These are phyloP conservation scores for Gossypium ekmanianum DNA, from an alignment of 345 rosid genomes.

Conservation along the genomic window DNA sequence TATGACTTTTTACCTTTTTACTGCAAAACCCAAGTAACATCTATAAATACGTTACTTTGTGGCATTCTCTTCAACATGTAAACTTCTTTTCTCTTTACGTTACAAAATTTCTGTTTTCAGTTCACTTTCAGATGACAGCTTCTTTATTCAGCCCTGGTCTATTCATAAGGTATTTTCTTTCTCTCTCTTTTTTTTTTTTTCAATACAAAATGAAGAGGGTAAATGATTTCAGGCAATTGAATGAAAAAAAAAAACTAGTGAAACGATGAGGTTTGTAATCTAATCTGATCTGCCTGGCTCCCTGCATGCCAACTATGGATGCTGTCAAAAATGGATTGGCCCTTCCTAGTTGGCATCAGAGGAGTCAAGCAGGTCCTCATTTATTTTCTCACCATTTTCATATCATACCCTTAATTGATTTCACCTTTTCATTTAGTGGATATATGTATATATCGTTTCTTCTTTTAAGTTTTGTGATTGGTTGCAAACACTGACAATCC, in stretches of 20 bases:
- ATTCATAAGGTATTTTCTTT: neutral
- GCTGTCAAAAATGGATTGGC: constrained; percentile 3
- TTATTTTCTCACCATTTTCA: neutral
- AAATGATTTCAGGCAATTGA: neutral
- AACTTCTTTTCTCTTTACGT: neutral
- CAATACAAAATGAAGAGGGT: neutral
- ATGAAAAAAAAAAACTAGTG: neutral
- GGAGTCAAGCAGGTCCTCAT: constrained; percentile 17
- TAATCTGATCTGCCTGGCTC: constrained; percentile 18
- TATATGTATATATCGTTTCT: neutral
- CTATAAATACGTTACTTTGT: neutral
- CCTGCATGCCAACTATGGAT: constrained; percentile 21
- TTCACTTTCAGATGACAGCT: too few species aligned
- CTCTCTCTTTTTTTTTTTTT: too few species aligned
- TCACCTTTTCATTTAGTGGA: too few species aligned
- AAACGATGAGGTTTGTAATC: neutral
- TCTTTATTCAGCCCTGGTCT: neutral
- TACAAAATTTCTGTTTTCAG: too few species aligned
- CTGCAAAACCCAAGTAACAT: neutral
- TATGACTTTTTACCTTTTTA: neutral
- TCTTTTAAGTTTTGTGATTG: neutral
- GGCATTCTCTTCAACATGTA: neutral
- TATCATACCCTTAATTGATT: too few species aligned
- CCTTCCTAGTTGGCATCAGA: constrained; percentile 20
- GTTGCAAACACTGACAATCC: neutral